Evolutionary conservation across 805 yeast genomes (phyloP).

Genomic region (Yamadazyma olivae): DNA sequence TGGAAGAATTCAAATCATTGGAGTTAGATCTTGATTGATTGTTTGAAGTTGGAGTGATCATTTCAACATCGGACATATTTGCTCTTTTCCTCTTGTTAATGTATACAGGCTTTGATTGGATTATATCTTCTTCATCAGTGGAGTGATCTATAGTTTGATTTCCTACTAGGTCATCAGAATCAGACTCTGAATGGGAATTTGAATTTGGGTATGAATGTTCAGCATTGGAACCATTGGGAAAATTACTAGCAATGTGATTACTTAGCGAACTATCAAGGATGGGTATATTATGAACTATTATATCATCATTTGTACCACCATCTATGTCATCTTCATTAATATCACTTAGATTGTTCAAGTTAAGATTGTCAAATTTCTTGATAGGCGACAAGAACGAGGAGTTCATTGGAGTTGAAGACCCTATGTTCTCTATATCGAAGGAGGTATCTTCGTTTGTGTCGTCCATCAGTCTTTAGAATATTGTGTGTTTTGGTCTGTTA

Average conservation of each 20-base stretch:
- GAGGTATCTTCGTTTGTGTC: constrained; percentile 1
- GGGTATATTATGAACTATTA: too few relatives aligned
- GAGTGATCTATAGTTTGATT: constrained; percentile 26
- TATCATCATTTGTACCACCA: constrained; percentile 3
- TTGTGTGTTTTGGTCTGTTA: too few relatives aligned
- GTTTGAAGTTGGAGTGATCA: constrained; percentile 13
- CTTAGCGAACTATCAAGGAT: too few relatives aligned
- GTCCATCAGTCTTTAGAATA: too few relatives aligned
- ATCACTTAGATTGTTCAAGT: constrained; percentile 22
- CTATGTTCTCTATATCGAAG: constrained; percentile 9
- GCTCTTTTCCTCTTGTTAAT: constrained; percentile 24
- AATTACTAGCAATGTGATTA: too few relatives aligned
- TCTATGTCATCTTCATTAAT: constrained; percentile 9
- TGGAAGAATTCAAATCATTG: background rate
- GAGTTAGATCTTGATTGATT: constrained; percentile 1
- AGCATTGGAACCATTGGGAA: background rate
- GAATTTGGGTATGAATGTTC: background rate
- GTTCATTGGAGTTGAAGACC: constrained; percentile 14
- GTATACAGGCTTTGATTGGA: constrained; percentile 16
- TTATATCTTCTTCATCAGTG: constrained; percentile 14
- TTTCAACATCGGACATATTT: constrained; percentile 13
- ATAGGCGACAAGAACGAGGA: constrained; percentile 32
- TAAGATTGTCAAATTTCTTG: constrained; percentile 30
- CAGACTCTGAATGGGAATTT: background rate
- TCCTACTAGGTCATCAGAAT: constrained; percentile 15